Percentiles rank a stretch among this genome's conserved stretches.
phyloP scores from a whole-genome alignment of 2,329 filamentous ascomycete genomes.

The Stachybotrys chartarum region DNA sequence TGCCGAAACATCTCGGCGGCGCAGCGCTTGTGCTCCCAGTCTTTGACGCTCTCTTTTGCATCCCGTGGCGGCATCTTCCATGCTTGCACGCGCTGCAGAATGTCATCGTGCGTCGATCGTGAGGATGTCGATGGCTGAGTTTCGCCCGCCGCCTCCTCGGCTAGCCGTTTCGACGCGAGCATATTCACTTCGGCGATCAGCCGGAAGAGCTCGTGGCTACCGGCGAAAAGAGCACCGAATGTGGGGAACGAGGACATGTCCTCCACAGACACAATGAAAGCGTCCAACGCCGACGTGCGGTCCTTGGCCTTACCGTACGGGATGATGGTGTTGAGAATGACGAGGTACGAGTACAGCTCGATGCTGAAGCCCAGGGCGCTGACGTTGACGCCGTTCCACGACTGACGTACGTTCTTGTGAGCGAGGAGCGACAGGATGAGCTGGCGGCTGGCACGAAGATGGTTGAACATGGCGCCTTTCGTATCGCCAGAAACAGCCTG shows the following conservation, averaged over 20 bases:
- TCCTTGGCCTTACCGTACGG: neutral
- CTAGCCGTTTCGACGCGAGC: neutral
- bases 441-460: slow-evolving; percentile 3
- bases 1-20: slow-evolving; percentile 2
- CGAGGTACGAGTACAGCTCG: slow-evolving; percentile 3
- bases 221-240: slow-evolving; percentile 1
- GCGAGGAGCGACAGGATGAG: slow-evolving; percentile 1
- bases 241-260: neutral
- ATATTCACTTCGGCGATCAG: neutral
- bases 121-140: neutral
- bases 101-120: neutral
- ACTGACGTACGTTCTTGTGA: neutral
- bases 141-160: neutral
- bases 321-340: neutral
- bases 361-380: slow-evolving; percentile 3
- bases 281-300: neutral
- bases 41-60: neutral
- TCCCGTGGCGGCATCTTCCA: neutral
- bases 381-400: neutral
- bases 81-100: neutral
- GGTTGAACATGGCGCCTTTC: slow-evolving; percentile 1
- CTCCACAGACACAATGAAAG: neutral
- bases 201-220: slow-evolving; percentile 1
- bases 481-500: slow-evolving; percentile 1
- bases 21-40: neutral